These are phyloP conservation scores for Boletus huronensis DNA, from an alignment of 768 basidiomycete genomes.

Conservation along the genomic window DNA sequence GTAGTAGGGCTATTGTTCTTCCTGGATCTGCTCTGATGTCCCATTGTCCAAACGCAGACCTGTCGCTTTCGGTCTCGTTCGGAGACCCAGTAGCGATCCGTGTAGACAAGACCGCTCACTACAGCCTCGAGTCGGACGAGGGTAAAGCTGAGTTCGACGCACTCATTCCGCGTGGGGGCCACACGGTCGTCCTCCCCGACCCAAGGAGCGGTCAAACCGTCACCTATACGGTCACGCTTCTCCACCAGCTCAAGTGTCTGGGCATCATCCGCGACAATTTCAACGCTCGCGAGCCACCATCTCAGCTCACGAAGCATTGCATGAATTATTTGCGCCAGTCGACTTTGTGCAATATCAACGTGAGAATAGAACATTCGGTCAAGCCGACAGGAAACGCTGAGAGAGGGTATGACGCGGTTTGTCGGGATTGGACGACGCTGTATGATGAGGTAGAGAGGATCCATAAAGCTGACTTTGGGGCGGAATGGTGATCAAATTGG, in stretches of 20 bases:
- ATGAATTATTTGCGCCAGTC: no score
- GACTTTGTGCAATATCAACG: no score
- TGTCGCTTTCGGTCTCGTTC: conserved; percentile 4
- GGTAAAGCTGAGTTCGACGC: background rate
- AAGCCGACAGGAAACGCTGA: conserved; percentile 2
- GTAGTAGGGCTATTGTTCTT: no score
- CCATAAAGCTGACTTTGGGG: background rate
- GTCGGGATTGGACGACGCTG: conserved; percentile 7
- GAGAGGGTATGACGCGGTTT: conserved; percentile 8
- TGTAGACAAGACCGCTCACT: conserved; percentile 8
- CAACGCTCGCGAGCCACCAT: no score
- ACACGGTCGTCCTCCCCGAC: conserved; percentile 4
- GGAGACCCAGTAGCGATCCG: background rate
- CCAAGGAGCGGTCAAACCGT: conserved; percentile 4
- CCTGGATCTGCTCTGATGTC: background rate
- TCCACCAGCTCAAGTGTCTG: conserved; percentile 10
- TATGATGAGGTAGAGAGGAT: conserved; percentile 9
- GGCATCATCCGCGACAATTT: conserved; percentile 6
- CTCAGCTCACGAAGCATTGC: no score
- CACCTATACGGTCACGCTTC: conserved; percentile 9
- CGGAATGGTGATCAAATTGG: background rate
- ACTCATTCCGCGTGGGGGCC: no score
- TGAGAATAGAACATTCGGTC: no score
- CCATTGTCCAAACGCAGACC: background rate
- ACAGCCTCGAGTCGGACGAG: conserved; percentile 1